phyloP scores from a whole-genome alignment of 2,329 filamentous ascomycete genomes.

The Phialocephala subalpina region DNA sequence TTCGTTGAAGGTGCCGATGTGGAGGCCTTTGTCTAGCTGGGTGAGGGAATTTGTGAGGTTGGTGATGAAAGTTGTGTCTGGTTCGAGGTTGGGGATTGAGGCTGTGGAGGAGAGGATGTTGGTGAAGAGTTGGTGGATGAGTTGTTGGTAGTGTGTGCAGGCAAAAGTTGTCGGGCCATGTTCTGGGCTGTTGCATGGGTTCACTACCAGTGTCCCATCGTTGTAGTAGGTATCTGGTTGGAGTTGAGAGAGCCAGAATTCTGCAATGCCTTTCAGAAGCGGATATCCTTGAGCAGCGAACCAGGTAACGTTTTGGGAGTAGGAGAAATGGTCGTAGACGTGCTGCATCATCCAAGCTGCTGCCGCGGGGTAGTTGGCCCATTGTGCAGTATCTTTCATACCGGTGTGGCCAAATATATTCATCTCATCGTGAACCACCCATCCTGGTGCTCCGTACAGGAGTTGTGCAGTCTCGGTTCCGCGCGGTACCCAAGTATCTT shows the following conservation, averaged over 20 bases:
- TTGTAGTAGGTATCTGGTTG: constrained; percentile 57
- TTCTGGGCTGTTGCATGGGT: constrained; percentile 66
- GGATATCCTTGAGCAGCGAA: constrained; percentile 57
- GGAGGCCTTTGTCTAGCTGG: constrained; percentile 59
- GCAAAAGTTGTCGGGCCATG: constrained; percentile 62
- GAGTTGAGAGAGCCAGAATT: constrained; percentile 65
- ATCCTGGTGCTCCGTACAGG: constrained; percentile 62
- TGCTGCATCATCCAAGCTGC: constrained; percentile 68
- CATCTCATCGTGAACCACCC: constrained; percentile 63
- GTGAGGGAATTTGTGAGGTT: constrained; percentile 51
- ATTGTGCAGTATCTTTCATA: constrained; percentile 54
- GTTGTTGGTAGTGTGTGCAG: constrained; percentile 55
- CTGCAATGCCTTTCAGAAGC: constrained; percentile 58
- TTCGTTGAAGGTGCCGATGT: constrained; percentile 52
- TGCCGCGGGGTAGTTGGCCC: constrained; percentile 52
- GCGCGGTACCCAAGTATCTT: constrained; percentile 59
- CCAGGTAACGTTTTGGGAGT: constrained; percentile 57
- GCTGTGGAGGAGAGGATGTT: constrained; percentile 13
- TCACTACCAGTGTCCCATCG: constrained; percentile 61
- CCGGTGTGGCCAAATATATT: constrained; percentile 66
- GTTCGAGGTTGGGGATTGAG: constrained; percentile 37
- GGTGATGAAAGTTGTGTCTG: constrained; percentile 38
- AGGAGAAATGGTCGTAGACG: constrained; percentile 64
- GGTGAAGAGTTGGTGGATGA: constrained; percentile 21
- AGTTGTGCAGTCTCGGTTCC: constrained; percentile 60